A percentile compares a stretch with the other conserved stretches of the same genome.
phyloP scores from a whole-genome alignment of 2,329 filamentous ascomycete genomes.

The Claviceps sp. region DNA sequence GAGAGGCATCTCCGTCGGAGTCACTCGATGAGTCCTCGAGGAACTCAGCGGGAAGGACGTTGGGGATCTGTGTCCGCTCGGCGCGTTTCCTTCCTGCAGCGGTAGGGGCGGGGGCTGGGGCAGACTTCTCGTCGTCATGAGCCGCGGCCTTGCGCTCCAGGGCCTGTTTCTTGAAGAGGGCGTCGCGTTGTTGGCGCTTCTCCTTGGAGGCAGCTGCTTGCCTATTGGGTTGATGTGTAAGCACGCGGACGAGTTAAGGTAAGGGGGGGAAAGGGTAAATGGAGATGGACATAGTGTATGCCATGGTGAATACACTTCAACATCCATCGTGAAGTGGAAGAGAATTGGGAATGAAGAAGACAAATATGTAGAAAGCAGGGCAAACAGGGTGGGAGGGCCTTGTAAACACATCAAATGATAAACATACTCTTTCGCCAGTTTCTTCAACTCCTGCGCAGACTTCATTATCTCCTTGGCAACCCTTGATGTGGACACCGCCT shows the following conservation, averaged over 20 bases:
- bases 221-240: conserved; percentile 17
- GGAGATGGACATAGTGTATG: background rate
- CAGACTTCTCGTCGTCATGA: background rate
- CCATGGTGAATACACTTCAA: background rate
- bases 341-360: no score
- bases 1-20: conserved; percentile 24
- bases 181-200: conserved; percentile 42
- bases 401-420: background rate
- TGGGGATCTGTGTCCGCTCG: conserved; percentile 26
- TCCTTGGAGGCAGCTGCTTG: conserved; percentile 37
- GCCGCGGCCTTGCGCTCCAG: conserved; percentile 25
- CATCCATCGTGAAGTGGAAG: background rate
- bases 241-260: background rate
- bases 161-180: conserved; percentile 41
- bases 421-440: conserved; percentile 38
- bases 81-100: conserved; percentile 12
- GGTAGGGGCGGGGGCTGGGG: background rate
- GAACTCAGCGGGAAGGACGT: conserved; percentile 38
- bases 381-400: background rate
- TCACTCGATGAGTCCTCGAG: conserved; percentile 39
- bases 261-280: no score
- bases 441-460: conserved; percentile 31
- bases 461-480: conserved; percentile 33
- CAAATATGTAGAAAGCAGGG: background rate
- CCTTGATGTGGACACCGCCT: conserved; percentile 41